Conservation (phyloP, 768 basidiomycete species). For the Termitomyces sp. region DNA sequence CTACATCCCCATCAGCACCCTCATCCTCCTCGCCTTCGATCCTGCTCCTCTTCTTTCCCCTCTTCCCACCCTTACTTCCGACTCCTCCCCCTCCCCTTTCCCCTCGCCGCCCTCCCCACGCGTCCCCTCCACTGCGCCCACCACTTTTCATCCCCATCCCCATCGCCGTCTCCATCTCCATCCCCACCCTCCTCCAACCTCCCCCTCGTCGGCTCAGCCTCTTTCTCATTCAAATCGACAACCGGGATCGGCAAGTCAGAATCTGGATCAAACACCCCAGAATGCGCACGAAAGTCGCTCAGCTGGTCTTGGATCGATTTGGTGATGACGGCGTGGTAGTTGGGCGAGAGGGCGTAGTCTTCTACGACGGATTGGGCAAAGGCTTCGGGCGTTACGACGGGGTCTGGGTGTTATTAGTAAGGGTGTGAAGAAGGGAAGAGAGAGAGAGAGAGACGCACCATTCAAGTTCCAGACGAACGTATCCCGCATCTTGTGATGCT, state of each 20-base stretch:
- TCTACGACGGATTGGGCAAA: conserved; percentile 91
- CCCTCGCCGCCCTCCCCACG: background rate
- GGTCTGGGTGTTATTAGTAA: too few relatives aligned
- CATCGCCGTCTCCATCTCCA: conserved; percentile 17
- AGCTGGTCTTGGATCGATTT: conserved; percentile 89
- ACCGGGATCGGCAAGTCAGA: conserved; percentile 24
- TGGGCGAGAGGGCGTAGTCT: conserved; percentile 75
- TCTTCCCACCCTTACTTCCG: conserved; percentile 15
- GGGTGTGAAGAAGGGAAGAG: too few relatives aligned
- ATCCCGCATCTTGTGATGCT: conserved; percentile 90
- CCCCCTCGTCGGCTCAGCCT: background rate
- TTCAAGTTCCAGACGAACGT: conserved; percentile 97
- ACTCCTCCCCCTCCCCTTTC: background rate
- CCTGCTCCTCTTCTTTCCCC: conserved; percentile 39
- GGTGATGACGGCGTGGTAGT: conserved; percentile 63
- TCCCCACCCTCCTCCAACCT: conserved; percentile 10
- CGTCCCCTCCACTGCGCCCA: conserved; percentile 18
- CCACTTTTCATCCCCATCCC: conserved; percentile 22
- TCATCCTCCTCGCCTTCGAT: conserved; percentile 36
- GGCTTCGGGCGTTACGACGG: conserved; percentile 81
- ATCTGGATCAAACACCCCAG: conserved; percentile 32
- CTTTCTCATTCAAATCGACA: conserved; percentile 24
- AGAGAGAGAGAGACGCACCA: too few relatives aligned
- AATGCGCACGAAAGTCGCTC: conserved; percentile 72
- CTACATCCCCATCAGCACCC: conserved; percentile 23